These are phyloP conservation scores for Tylopilus felleus DNA, from an alignment of 768 basidiomycete species.

Conservation along the genomic window DNA sequence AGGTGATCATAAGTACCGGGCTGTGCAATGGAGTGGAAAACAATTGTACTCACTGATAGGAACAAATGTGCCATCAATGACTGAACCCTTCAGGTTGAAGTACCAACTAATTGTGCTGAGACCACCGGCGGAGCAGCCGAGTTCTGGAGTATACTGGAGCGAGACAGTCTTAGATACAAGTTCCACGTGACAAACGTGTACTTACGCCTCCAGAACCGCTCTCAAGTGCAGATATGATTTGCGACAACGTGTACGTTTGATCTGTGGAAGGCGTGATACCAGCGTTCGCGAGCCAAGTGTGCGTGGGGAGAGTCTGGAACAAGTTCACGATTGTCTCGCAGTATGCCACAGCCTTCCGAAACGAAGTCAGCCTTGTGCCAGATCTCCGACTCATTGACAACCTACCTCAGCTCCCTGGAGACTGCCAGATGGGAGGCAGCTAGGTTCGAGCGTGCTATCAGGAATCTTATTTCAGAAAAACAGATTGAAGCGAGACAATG, in stretches of 20 bases:
- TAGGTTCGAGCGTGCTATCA: constrained; percentile 52
- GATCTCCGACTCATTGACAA: background rate
- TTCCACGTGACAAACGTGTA: background rate
- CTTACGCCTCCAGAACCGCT: constrained; percentile 47
- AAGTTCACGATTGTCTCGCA: constrained; percentile 56
- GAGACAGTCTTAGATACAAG: background rate
- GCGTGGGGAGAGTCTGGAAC: constrained; percentile 71
- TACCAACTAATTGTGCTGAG: constrained; percentile 56
- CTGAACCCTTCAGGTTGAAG: constrained; percentile 62
- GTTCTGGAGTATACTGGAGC: constrained; percentile 44
- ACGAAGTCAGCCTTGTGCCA: background rate
- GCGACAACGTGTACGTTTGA: constrained; percentile 54
- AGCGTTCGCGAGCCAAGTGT: constrained; percentile 62
- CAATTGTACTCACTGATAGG: constrained; percentile 48
- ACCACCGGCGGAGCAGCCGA: constrained; percentile 40
- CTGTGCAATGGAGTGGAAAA: background rate
- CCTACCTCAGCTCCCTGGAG: constrained; percentile 56
- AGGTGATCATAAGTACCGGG: background rate
- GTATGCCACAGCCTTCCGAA: constrained; percentile 58
- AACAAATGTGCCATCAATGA: constrained; percentile 61
- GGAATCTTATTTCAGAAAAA: constrained; percentile 2
- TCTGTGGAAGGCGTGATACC: constrained; percentile 69
- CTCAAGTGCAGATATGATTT: constrained; percentile 53
- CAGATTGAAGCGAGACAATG: background rate
- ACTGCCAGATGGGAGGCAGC: constrained; percentile 60